Percentiles rank a stretch among this genome's conserved stretches.
phyloP scores from a whole-genome alignment of 2,329 filamentous ascomycete genomes.

The Sporothrix brasiliensis region DNA sequence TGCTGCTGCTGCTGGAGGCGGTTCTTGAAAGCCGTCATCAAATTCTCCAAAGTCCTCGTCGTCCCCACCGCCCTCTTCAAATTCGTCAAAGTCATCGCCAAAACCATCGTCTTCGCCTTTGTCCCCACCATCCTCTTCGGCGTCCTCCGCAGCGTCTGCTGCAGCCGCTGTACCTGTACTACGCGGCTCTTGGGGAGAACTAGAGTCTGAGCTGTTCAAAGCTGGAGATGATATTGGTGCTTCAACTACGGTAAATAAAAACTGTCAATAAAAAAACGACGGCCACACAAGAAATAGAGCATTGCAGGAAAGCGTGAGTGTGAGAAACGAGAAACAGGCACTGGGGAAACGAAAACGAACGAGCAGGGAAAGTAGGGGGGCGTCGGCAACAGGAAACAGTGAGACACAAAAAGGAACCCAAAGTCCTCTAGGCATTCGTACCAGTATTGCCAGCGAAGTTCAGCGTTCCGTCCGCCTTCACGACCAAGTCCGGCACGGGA shows the following conservation, averaged over 20 bases:
- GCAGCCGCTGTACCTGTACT: slow-evolving; percentile 39
- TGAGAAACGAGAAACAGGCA: neutral
- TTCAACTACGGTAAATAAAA: slow-evolving; percentile 42
- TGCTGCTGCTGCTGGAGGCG: slow-evolving; percentile 39
- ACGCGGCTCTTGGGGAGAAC: slow-evolving; percentile 38
- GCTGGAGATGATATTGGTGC: slow-evolving; percentile 44
- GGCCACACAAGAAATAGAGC: neutral
- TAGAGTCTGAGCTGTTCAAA: slow-evolving; percentile 40
- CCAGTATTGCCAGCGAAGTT: slow-evolving; percentile 42
- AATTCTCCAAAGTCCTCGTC: slow-evolving; percentile 69
- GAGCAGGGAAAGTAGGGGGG: neutral
- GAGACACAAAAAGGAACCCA: slow-evolving; percentile 33
- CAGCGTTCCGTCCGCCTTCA: slow-evolving; percentile 51
- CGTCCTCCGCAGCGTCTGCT: slow-evolving; percentile 39
- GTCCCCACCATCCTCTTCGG: slow-evolving; percentile 44
- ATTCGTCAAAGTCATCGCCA: slow-evolving; percentile 65
- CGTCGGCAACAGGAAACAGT: slow-evolving; percentile 31
- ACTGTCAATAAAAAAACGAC: slow-evolving; percentile 40
- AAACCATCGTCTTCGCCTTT: slow-evolving; percentile 52
- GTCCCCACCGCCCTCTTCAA: slow-evolving; percentile 59
- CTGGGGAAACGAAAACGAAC: slow-evolving; percentile 26
- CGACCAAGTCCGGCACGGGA: slow-evolving; percentile 56
- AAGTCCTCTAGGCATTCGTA: slow-evolving; percentile 44
- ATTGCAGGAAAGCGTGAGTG: neutral
- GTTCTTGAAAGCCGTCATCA: slow-evolving; percentile 69